phyloP scores from a whole-genome alignment of 805 yeast species.

The Debaryomyces prosopidis region DNA sequence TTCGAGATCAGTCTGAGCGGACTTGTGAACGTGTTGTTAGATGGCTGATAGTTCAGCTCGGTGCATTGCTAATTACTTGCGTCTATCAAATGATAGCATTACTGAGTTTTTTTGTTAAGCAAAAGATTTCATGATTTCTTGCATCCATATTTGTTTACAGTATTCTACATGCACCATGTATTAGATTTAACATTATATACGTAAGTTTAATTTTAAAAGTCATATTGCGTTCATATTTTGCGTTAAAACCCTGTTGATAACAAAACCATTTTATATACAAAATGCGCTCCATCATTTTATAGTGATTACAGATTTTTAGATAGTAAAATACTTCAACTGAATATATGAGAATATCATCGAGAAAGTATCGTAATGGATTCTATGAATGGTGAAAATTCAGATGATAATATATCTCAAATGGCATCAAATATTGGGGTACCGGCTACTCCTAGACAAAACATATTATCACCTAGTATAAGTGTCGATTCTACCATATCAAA shows the following conservation, averaged over 20 bases:
- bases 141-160: no score
- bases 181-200: no score
- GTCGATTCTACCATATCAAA: constrained; percentile 2
- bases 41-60: constrained; percentile 23
- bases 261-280: neutral
- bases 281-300: neutral
- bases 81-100: constrained; percentile 20
- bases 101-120: constrained; percentile 17
- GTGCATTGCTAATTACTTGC: constrained; percentile 15
- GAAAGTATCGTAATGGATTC: no score
- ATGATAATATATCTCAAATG: no score
- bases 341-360: no score
- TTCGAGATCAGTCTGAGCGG: constrained; percentile 26
- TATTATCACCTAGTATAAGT: constrained; percentile 2
- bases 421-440: neutral
- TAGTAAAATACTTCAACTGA: no score
- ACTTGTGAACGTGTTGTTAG: constrained; percentile 19
- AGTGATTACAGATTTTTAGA: no score
- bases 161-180: no score
- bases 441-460: neutral
- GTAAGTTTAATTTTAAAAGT: no score
- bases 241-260: neutral
- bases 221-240: no score
- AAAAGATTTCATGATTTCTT: constrained; percentile 4
- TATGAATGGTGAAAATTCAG: no score